Evolutionary conservation across 495 filamentous ascomycete genomes (phyloP), one percentile per base, ranked within the genome.

Genomic region (Neurospora sp.): DNA sequence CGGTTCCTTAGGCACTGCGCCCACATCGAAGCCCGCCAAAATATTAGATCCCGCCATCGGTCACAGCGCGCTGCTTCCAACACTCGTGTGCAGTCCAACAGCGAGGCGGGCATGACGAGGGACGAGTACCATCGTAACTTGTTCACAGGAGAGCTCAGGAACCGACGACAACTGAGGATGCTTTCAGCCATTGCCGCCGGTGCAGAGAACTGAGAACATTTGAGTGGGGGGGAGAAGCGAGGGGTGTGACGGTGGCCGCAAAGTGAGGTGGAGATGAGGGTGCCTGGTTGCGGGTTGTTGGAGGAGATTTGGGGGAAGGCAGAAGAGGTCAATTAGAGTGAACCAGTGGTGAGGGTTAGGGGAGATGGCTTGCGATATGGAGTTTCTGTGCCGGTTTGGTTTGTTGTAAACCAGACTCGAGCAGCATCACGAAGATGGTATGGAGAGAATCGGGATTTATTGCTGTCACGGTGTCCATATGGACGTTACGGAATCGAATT

Each of bases 381-480:
- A 44, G 7, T 44, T 44, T 2, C 7, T 44, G 42, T 38, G 37
- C 37, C 35, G 18, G 5, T 44, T 44, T n/a, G 18, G 42, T 38
- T 37, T 38, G 37, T 8, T 38, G 37, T 38, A 7, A n/a, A 44
- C 2, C 18, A 2, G 42, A 1, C 0, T n/a, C 7, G 44, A 48
- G 44, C n/a, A 4, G 4, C 1, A 48, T 11, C 44, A 48, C 5
- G 9, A 11, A 5, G 44, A 2, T 48, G 10, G 0, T 48, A 1
- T 11, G 1, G 44, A 11, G 9, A 1, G n/a, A 5, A 48, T 20
- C 0, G 9, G n/a, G 1, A 4, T 10, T 20, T 23, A 23, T 48
- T 9, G n/a, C n/a, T 0, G 4, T 3, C 2, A 48, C 9, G 1
- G 11, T 10, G 9, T 0, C 0, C 9, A 20, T 4, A 5, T 46